A percentile compares a stretch with the other conserved stretches of the same genome.
Evolutionary conservation across 108 stramenopile species (phyloP).

Genomic region (Skeletonema potamos): DNA sequence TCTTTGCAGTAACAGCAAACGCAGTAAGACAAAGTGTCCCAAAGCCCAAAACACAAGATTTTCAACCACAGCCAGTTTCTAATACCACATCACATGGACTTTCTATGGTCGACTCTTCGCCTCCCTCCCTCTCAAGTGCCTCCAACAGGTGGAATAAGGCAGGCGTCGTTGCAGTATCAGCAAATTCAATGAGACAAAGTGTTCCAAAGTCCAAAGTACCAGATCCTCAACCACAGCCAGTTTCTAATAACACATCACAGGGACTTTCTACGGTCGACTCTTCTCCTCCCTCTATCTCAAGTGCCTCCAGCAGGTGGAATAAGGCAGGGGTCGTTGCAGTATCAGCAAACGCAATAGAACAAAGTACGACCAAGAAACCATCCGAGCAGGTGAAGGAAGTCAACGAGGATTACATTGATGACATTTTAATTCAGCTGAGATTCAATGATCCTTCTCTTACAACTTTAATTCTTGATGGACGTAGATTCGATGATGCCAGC

Average conservation of each 20-base stretch:
- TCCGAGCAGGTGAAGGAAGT: background rate
- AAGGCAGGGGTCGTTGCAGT: background rate
- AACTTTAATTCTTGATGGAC: slow-evolving; percentile 12
- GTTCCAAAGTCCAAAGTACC: background rate
- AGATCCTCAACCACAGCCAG: background rate
- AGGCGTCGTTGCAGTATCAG: background rate
- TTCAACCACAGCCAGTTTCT: background rate
- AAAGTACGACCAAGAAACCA: background rate
- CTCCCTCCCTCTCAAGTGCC: too few species aligned
- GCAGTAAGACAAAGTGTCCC: background rate
- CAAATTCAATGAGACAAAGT: background rate
- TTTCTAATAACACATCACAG: background rate
- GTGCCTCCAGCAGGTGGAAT: background rate
- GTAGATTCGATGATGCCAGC: background rate
- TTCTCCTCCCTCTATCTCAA: background rate
- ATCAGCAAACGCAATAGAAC: background rate
- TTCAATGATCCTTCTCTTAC: slow-evolving; percentile 13
- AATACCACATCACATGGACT: too few species aligned
- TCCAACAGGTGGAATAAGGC: background rate
- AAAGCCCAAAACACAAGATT: background rate
- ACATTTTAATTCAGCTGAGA: slow-evolving; percentile 1
- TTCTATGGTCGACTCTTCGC: too few species aligned
- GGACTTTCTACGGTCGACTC: too few species aligned
- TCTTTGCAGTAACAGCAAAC: background rate
- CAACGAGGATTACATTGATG: background rate